Evolutionary conservation across 805 yeast species (phyloP), one percentile per base, ranked within the genome.

Genomic region (Candida wancherniae): DNA sequence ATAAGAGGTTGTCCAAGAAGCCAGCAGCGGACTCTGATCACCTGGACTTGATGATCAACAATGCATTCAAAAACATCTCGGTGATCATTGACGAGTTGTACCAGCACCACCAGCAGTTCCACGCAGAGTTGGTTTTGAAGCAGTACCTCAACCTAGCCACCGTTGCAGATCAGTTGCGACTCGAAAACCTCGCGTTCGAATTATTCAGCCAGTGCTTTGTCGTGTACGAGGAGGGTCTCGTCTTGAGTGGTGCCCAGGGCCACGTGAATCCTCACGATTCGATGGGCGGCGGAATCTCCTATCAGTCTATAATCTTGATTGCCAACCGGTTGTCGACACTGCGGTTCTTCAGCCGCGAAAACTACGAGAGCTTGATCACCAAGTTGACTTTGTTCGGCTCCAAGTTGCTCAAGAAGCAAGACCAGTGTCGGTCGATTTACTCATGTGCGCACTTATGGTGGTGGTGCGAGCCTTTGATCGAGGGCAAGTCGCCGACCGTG

Each of bases 381-480:
- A 82, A 87, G 53, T 72, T 88, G 27, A 86, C 96, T 1, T 61
- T 88, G 28, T 85, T 86, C 48, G 94, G 95, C 4, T 84, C 95
- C 9, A 85, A 84, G 55, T 67, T 92, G 29, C 67, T 90, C 48
- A 86, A 84, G 55, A 90, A 90, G 55, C 87, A 92, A 20, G 97
- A 90, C 50, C 98, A 92, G 57, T 88, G 97, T 55, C 75, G 97
- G 10, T 80, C 95, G 0, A 94, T 87, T 5, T 85, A 83, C 52
- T 58, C 75, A 30, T 88, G 95, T 24, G 79, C 95, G 1, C 97
- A 92, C 57, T 61, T 92, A 28, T 92, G 96, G 96, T 84, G 94
- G 92, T 82, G 90, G 50, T 77, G 80, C 15, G 87, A 83, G 37
- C 40, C 68, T 11, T 54, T 53, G 30, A 50, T 55, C n/a, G 56